Evolutionary conservation across 2,329 filamentous ascomycete species (phyloP).

Genomic region (Nigrospora osmanthi): DNA sequence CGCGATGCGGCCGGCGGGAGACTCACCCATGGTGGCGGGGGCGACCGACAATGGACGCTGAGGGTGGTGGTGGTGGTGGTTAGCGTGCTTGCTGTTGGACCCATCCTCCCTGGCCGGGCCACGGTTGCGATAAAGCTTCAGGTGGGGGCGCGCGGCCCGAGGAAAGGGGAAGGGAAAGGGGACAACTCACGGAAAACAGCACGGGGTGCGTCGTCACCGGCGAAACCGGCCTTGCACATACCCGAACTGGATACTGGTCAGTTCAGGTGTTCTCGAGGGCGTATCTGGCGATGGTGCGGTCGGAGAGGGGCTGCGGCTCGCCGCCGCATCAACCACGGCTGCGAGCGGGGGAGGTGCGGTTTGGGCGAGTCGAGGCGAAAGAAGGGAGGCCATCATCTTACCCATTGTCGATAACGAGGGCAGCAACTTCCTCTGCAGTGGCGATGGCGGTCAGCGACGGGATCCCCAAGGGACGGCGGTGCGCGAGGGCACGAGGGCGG

Average conservation of each 20-base stretch:
- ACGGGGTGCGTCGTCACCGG: constrained; percentile 99
- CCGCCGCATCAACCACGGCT: constrained; percentile 1
- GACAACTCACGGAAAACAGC: constrained; percentile 96
- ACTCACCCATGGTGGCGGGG: constrained; percentile 99
- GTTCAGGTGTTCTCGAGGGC: constrained; percentile 6
- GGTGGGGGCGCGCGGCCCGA: constrained; percentile 29
- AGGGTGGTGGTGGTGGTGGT: constrained; percentile 16
- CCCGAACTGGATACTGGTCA: constrained; percentile 65
- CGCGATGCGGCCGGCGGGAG: constrained; percentile 2
- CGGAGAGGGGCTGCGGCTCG: not conserved
- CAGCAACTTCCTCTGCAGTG: constrained; percentile 93
- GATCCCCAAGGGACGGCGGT: not conserved
- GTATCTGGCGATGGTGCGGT: not conserved
- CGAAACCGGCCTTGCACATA: constrained; percentile 99
- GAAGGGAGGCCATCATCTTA: constrained; percentile 56
- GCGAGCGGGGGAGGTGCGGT: constrained; percentile 7
- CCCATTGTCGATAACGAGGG: constrained; percentile 99
- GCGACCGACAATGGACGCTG: constrained; percentile 98
- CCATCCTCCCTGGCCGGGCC: constrained; percentile 6
- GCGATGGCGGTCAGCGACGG: constrained; percentile 32
- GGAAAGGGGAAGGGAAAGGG: constrained; percentile 8
- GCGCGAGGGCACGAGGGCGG: no score
- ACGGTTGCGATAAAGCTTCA: constrained; percentile 15
- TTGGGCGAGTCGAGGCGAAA: constrained; percentile 27
- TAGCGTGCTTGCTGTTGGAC: constrained; percentile 19